These are phyloP conservation scores for Tricholomella constricta DNA, from an alignment of 768 basidiomycete species.

Conservation along the genomic window DNA sequence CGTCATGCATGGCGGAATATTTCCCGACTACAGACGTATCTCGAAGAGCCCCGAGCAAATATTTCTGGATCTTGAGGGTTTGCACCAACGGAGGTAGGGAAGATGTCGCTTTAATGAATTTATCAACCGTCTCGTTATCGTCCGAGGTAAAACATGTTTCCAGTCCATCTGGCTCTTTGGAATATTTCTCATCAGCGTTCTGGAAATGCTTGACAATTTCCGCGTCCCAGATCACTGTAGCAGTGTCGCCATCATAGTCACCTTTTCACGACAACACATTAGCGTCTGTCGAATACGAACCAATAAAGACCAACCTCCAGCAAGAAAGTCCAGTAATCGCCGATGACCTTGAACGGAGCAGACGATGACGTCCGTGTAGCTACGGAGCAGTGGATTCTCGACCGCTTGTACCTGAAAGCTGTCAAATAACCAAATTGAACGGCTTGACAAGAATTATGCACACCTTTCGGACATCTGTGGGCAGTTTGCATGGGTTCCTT, in stretches of 20 bases:
- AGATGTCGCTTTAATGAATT: conserved; percentile 38
- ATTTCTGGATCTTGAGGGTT: conserved; percentile 44
- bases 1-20: conserved; percentile 60
- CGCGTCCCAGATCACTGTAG: conserved; percentile 58
- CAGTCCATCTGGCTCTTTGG: conserved; percentile 50
- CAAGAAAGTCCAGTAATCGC: conserved; percentile 62
- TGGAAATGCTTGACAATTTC: conserved; percentile 54
- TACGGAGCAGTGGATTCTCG: conserved; percentile 46
- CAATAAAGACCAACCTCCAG: conserved; percentile 48
- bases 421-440: background rate
- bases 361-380: conserved; percentile 60
- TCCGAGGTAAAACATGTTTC: conserved; percentile 41
- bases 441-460: background rate
- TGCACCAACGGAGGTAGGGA: conserved; percentile 22
- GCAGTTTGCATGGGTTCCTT: conserved; percentile 70
- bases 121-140: conserved; percentile 40
- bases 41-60: conserved; percentile 51
- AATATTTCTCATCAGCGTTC: conserved; percentile 51
- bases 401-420: conserved; percentile 56
- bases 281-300: background rate
- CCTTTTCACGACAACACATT: conserved; percentile 34
- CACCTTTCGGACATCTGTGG: conserved; percentile 68
- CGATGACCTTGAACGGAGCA: conserved; percentile 54
- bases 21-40: conserved; percentile 49
- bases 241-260: conserved; percentile 74